These are phyloP conservation scores for Claviceps purpurea DNA, from an alignment of 2,329 filamentous ascomycete species.

Conservation along the genomic window DNA sequence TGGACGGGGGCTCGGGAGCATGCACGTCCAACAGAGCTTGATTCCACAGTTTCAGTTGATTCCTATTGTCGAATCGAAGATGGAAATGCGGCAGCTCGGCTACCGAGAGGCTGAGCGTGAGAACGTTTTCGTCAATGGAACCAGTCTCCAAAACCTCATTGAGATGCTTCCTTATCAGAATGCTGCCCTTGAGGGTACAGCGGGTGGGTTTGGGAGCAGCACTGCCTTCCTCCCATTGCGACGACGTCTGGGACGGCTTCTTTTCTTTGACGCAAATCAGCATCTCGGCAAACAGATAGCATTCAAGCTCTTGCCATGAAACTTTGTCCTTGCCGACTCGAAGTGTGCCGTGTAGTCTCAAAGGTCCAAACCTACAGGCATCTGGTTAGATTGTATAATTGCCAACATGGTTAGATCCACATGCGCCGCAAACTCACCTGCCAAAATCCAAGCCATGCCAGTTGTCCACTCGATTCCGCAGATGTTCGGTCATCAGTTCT, in stretches of 20 bases:
- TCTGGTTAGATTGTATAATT: constrained; percentile 6
- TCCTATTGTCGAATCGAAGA: constrained; percentile 71
- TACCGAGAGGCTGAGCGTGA: constrained; percentile 85
- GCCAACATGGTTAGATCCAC: not conserved
- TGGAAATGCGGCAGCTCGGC: constrained; percentile 88
- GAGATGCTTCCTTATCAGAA: constrained; percentile 94
- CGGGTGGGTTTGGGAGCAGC: constrained; percentile 46
- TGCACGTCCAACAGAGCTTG: constrained; percentile 77
- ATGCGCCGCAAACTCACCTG: constrained; percentile 33
- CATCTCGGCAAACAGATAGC: constrained; percentile 96
- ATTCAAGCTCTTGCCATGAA: constrained; percentile 96
- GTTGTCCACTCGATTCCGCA: constrained; percentile 84
- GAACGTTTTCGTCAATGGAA: constrained; percentile 60
- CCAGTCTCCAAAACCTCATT: constrained; percentile 70
- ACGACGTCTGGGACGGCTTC: constrained; percentile 42
- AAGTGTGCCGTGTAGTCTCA: constrained; percentile 78
- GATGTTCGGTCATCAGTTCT: constrained; percentile 72
- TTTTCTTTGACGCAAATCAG: constrained; percentile 99
- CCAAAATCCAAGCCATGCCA: constrained; percentile 95
- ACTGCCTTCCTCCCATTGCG: constrained; percentile 55
- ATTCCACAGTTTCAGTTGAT: constrained; percentile 81
- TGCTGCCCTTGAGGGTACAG: constrained; percentile 91
- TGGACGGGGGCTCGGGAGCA: constrained; percentile 47
- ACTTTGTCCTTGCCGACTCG: constrained; percentile 91
- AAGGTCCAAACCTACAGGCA: constrained; percentile 65